Base-by-base conservation (phyloP, 1,284 basidiomycete genomes). In the Rhodofomes roseus region DNA sequence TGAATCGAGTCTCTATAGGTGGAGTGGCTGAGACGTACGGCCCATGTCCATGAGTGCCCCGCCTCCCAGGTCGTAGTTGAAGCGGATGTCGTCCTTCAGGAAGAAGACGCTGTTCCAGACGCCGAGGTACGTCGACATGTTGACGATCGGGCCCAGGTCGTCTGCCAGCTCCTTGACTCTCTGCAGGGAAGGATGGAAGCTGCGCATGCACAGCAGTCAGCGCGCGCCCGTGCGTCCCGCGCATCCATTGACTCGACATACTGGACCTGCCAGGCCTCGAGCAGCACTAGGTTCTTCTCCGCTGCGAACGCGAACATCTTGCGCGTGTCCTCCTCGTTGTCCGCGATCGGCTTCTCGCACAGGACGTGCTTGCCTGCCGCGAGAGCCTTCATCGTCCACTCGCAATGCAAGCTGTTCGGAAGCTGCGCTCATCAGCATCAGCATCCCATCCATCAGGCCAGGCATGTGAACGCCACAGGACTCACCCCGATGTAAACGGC, bases 331-430 rank as follows among this genome's bases (percentile, higher is more conserved):
- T 82, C 81, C 3, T 82, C 82, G 0, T 82, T 86, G 62, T 85
- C 70, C 0, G 83, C 75, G 31, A 81, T 78, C 0, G 88, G 89
- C 68, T 90, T 90, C 68, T 91, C 90, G 7, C 89, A 74, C 3
- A 91, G 72, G 14, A 91, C 87, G 65, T 90, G 88, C 69, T 92
- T 91, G 1, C 87, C 85, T 1, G 85, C 84, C 7, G 75, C 73
- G 25, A 92, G 77, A 5, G 86, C 86, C 63, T 88, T 89, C 81
- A 89, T 86, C 1, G 88, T 86, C 88, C 88, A 92, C 65, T 90
- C 88, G 62, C 79, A 88, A 66, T 91, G 88, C n/a, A 90, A 71
- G 2, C 80, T 81, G 63, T 89, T 89, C 0, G 88, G 88, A 0
- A 89, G 76, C 80, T 86, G 59, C 20, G 18, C 8, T 20, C 18